phyloP scores from a whole-genome alignment of 352 stramenopile genomes.

The Globisporangium iwayamae region DNA sequence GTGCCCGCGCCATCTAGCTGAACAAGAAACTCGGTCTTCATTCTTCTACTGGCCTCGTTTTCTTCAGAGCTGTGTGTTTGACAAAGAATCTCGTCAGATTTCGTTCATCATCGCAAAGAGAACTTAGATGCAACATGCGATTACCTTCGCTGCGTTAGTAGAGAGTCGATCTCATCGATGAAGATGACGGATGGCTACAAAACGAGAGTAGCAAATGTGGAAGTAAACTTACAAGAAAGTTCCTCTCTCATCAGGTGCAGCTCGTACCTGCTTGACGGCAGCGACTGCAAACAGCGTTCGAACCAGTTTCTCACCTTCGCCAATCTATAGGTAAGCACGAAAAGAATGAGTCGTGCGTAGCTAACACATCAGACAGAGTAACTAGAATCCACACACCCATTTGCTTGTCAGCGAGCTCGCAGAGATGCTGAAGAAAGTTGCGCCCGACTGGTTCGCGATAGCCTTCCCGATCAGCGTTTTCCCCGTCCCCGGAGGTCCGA shows the following conservation, averaged over 20 bases:
- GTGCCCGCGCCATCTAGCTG: conserved; percentile 95
- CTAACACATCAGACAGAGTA: not conserved
- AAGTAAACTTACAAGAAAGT: not conserved
- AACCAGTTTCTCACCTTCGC: conserved; percentile 98
- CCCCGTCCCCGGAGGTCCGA: conserved; percentile 93
- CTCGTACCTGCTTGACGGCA: conserved; percentile 77
- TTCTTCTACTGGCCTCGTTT: conserved; percentile 95
- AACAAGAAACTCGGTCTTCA: conserved; percentile 99
- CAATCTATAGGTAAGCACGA: conserved; percentile 70
- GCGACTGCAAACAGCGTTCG: conserved; percentile 96
- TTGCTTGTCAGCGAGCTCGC: conserved; percentile 98
- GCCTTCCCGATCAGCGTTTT: conserved; percentile 99
- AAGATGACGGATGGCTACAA: conserved; percentile 96
- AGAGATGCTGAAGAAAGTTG: conserved; percentile 99
- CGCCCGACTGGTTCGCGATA: conserved; percentile 96
- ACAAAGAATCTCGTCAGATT: not conserved
- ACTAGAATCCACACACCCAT: conserved; percentile 73
- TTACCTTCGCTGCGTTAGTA: conserved; percentile 95
- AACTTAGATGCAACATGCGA: not conserved
- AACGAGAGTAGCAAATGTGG: not conserved
- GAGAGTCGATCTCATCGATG: conserved; percentile 99
- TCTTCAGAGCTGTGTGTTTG: conserved; percentile 83
- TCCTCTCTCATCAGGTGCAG: not conserved
- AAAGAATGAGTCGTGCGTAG: not conserved
- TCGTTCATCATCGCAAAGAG: not conserved